These are phyloP conservation scores for Sordariomycetes sp. DNA, from an alignment of 2,329 filamentous ascomycete genomes.

Conservation along the genomic window DNA sequence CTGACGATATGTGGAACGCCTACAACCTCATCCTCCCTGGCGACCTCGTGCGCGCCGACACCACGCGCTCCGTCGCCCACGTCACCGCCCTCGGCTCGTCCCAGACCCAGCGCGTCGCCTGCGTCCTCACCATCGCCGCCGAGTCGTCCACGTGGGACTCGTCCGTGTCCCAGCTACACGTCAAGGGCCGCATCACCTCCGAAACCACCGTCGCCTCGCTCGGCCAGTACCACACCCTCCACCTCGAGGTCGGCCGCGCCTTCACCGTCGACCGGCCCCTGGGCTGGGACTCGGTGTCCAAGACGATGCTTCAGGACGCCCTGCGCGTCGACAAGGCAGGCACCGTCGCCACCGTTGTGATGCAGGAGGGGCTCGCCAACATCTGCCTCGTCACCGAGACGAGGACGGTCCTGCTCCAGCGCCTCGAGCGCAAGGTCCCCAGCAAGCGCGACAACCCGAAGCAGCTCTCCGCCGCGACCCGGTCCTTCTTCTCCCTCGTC, in stretches of 20 bases:
- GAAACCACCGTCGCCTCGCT: conserved; percentile 42
- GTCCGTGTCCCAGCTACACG: conserved; percentile 40
- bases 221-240: conserved; percentile 52
- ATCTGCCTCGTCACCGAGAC: conserved; percentile 75
- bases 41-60: conserved; percentile 43
- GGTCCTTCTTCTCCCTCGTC: conserved; percentile 64
- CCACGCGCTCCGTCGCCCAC: conserved; percentile 42
- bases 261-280: conserved; percentile 79
- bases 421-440: conserved; percentile 55
- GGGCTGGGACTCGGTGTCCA: conserved; percentile 83
- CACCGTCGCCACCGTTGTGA: conserved; percentile 79
- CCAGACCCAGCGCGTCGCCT: conserved; percentile 40
- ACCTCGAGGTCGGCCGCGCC: conserved; percentile 77
- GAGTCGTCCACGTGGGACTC: conserved; percentile 50
- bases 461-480: conserved; percentile 61
- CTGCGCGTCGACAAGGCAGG: conserved; percentile 70
- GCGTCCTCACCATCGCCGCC: conserved; percentile 45
- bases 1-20: conserved; percentile 47
- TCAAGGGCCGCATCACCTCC: conserved; percentile 40
- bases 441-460: conserved; percentile 55
- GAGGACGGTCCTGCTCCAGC: conserved; percentile 64
- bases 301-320: conserved; percentile 68
- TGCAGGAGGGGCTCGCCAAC: conserved; percentile 81
- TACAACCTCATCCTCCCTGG: conserved; percentile 47
- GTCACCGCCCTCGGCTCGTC: conserved; percentile 37